Evolutionary conservation across 2,329 filamentous ascomycete species (phyloP).

Genomic region (Penicillium decumbens): DNA sequence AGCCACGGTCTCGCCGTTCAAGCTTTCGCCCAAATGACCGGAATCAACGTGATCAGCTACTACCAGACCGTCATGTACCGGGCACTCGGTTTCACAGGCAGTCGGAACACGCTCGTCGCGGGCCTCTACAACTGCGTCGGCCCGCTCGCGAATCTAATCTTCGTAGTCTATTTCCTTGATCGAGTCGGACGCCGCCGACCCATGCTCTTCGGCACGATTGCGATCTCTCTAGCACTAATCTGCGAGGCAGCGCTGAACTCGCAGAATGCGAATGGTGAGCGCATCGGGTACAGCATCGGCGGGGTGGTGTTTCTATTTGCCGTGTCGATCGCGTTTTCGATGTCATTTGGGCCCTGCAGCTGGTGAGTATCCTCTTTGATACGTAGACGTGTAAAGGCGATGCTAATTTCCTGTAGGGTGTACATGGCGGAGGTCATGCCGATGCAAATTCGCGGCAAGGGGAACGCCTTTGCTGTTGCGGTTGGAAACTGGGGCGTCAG

Average conservation of each 20-base stretch:
- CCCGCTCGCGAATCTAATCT: constrained; percentile 38
- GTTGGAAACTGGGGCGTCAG: constrained; percentile 58
- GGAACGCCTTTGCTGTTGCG: constrained; percentile 55
- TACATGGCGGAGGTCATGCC: constrained; percentile 65
- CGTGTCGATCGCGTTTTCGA: constrained; percentile 56
- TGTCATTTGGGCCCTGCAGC: constrained; percentile 53
- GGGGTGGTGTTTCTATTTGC: constrained; percentile 64
- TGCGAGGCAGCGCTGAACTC: constrained; percentile 58
- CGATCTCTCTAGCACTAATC: constrained; percentile 54
- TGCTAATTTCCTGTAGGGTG: constrained; percentile 48
- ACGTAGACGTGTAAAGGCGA: background rate
- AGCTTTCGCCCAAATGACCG: constrained; percentile 57
- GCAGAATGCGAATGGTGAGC: constrained; percentile 42
- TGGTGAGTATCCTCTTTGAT: constrained; percentile 17
- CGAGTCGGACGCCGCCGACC: constrained; percentile 51
- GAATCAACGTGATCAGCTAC: constrained; percentile 42
- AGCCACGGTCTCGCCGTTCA: constrained; percentile 58
- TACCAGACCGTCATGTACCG: constrained; percentile 42
- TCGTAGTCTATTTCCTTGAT: constrained; percentile 56
- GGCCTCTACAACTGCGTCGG: constrained; percentile 60
- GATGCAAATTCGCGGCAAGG: constrained; percentile 59
- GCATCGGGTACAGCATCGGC: constrained; percentile 51
- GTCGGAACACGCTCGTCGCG: constrained; percentile 51
- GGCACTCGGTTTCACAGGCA: constrained; percentile 53
- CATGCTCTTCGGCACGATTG: constrained; percentile 51